Conservation (phyloP, 2,329 filamentous ascomycete species). For the Alternaria sp. region DNA sequence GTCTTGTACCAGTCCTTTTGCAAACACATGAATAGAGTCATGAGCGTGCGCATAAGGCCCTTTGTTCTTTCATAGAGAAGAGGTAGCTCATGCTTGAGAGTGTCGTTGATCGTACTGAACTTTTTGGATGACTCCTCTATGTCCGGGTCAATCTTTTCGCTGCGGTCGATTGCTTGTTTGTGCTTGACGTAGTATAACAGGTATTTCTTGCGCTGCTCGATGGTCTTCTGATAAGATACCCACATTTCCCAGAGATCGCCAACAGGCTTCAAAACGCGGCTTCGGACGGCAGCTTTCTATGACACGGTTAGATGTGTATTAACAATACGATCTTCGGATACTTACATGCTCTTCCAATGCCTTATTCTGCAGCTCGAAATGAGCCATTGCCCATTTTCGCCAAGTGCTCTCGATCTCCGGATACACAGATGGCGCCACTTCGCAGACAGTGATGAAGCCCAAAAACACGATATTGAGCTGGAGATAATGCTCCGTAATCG, state of each 20-base stretch:
- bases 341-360: constrained; percentile 85
- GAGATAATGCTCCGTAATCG: constrained; percentile 79
- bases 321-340: constrained; percentile 10
- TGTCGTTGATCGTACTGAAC: constrained; percentile 90
- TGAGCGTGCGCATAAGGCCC: constrained; percentile 81
- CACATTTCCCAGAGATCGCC: constrained; percentile 80
- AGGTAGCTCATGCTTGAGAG: constrained; percentile 90
- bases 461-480: constrained; percentile 82
- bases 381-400: constrained; percentile 86
- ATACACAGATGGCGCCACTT: constrained; percentile 65
- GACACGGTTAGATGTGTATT: constrained; percentile 24
- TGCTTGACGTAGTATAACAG: constrained; percentile 86
- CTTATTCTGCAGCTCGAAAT: constrained; percentile 84
- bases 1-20: constrained; percentile 84
- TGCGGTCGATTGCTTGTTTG: constrained; percentile 77
- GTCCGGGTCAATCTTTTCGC: constrained; percentile 88
- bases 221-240: constrained; percentile 83
- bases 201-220: constrained; percentile 95
- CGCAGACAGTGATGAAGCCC: constrained; percentile 84
- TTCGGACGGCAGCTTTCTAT: constrained; percentile 72
- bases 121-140: constrained; percentile 84
- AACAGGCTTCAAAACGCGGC: constrained; percentile 85
- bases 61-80: constrained; percentile 83
- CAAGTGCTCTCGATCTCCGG: constrained; percentile 93
- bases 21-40: constrained; percentile 83